phyloP scores from a whole-genome alignment of 164 flowering plant genomes.

The Annona cherimola region DNA sequence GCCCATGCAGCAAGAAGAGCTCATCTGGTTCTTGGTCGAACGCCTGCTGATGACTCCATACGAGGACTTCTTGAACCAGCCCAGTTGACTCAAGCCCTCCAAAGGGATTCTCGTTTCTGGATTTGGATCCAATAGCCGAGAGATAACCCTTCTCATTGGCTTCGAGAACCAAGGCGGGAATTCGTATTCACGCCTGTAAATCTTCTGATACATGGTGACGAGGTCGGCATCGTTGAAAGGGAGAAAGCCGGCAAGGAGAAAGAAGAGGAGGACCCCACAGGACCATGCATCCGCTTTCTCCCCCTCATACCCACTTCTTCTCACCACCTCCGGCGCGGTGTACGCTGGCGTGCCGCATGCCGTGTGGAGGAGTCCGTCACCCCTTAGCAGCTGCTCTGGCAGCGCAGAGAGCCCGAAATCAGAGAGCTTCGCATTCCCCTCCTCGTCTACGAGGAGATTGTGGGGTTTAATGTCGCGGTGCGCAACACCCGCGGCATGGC shows the following conservation, averaged over 20 bases:
- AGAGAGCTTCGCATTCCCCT: slow-evolving; percentile 46
- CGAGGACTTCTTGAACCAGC: slow-evolving; percentile 49
- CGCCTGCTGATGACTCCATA: too few relatives aligned
- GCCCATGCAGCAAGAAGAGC: too few relatives aligned
- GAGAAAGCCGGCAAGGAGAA: slow-evolving; percentile 54
- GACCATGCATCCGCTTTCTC: slow-evolving; percentile 68
- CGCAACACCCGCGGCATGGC: slow-evolving; percentile 60
- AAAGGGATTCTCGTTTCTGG: slow-evolving; percentile 47
- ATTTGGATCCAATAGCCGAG: slow-evolving; percentile 48
- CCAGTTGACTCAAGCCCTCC: slow-evolving; percentile 34
- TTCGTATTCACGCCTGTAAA: slow-evolving; percentile 45
- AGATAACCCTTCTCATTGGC: slow-evolving; percentile 41
- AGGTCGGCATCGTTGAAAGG: slow-evolving; percentile 65
- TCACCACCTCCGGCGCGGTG: slow-evolving; percentile 65
- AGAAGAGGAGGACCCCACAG: slow-evolving; percentile 57
- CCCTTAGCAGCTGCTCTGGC: slow-evolving; percentile 27
- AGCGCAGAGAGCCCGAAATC: slow-evolving; percentile 72
- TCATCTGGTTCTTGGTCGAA: too few relatives aligned
- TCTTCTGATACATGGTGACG: slow-evolving; percentile 57
- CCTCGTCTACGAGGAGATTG: slow-evolving; percentile 65
- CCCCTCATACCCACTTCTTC: slow-evolving; percentile 62
- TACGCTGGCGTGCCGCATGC: slow-evolving; percentile 74
- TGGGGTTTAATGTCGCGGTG: slow-evolving; percentile 75
- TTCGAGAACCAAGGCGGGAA: slow-evolving; percentile 69
- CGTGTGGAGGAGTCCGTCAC: slow-evolving; percentile 61